Evolutionary conservation across 2,329 filamentous ascomycete genomes (phyloP), one percentile per base, ranked within the genome.

Genomic region (Zymoseptoria brevis): DNA sequence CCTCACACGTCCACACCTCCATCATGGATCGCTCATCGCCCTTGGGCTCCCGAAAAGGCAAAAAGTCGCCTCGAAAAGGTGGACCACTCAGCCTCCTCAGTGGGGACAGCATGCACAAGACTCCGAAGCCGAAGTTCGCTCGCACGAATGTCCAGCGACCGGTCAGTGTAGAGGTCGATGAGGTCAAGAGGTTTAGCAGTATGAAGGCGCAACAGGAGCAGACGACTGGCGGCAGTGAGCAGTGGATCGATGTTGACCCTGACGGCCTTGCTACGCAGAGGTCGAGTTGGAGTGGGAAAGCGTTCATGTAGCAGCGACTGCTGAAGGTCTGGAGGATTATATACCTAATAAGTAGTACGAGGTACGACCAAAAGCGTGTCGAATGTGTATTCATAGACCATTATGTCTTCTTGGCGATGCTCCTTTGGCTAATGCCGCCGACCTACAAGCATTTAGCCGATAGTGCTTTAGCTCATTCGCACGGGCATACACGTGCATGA

Each of bases 31-130:
- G 51, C n/a, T 61, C 21, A 13, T 57, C 45, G 13, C 50, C 48
- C 26, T 51, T 19, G 54, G 51, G 35, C 61, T 58, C 41, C 53
- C 61, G 19, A 57, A 24, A 58, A 19, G 21, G 22, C 26, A 50
- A 55, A 48, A 41, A 53, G n/a, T 41, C 51, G 30, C 45, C 56
- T 45, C 49, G 57, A 13, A 41, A 35, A 45, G 64, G 65, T 26
- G 55, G 64, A 45, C 68, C 69, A 0, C 58, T 69, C 21, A 63
- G 62, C 53, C 60, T 71, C 2, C 61, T 69, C 21, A 66, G 66
- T 26, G 67, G 65, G 0, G 70, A 72, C 50, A 72, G 69, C 54
- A 59, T 72, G 59, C 68, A 61, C 50, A 64, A 62, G 53, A 58
- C 56, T n/a, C 22, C 51, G 53, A 53, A 60, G 29, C 66, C 65